Conservation (phyloP, 1,284 basidiomycete genomes). For the Blastosporella zonata region DNA sequence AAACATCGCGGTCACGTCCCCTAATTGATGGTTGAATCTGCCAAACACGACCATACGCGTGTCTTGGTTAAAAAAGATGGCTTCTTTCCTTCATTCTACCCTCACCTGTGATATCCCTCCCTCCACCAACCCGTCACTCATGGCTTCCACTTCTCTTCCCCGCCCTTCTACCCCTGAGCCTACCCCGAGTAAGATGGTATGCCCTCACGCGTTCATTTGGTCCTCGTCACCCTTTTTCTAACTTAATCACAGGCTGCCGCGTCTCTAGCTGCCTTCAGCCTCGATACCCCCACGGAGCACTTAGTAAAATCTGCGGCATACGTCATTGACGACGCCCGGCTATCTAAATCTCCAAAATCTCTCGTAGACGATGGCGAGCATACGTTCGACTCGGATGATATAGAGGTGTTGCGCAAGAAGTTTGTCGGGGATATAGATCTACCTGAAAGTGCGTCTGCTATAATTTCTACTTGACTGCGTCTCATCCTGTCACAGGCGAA, state of each 20-base stretch:
- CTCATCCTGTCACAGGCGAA: constrained; percentile 43
- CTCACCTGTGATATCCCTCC: constrained; percentile 2
- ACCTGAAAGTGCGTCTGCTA: constrained; percentile 53
- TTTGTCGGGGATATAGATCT: constrained; percentile 68
- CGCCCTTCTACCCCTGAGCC: constrained; percentile 30
- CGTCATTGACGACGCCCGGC: constrained; percentile 37
- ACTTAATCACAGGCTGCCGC: constrained; percentile 32
- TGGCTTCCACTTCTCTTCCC: constrained; percentile 16
- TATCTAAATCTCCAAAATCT: constrained; percentile 38
- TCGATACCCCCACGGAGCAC: constrained; percentile 37
- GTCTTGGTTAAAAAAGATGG: constrained; percentile 23
- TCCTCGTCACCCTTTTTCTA: constrained; percentile 12
- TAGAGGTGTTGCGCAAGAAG: constrained; percentile 31
- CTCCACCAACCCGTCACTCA: constrained; percentile 14
- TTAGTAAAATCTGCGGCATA: constrained; percentile 22
- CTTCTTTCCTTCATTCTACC: constrained; percentile 2
- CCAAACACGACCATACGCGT: constrained; percentile 34
- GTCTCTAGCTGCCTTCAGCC: constrained; percentile 33
- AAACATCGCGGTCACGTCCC: constrained; percentile 28
- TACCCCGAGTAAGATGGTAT: constrained; percentile 44
- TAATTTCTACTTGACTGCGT: background rate
- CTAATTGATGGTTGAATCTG: constrained; percentile 25
- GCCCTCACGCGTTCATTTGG: constrained; percentile 11
- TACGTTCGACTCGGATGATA: constrained; percentile 15
- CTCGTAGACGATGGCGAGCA: constrained; percentile 28